These are phyloP conservation scores for Platanthera guangdongensis DNA, from an alignment of 106 monocot genomes.

Conservation along the genomic window DNA sequence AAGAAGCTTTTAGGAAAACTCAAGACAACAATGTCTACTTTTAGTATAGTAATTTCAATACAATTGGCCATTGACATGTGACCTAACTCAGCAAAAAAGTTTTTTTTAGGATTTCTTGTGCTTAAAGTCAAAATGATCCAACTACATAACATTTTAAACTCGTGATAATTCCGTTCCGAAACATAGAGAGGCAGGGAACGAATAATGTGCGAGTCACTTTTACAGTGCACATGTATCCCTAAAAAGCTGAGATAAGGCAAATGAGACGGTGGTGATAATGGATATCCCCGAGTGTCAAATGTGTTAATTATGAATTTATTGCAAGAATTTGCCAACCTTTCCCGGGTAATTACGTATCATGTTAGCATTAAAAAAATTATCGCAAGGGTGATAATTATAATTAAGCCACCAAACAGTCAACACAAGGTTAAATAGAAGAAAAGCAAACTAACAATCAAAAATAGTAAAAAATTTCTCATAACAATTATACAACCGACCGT, in stretches of 20 bases:
- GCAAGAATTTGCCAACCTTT: not conserved
- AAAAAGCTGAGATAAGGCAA: not conserved
- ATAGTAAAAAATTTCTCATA: not conserved
- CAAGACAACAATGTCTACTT: not conserved
- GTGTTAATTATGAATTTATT: not conserved
- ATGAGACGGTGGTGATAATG: not conserved
- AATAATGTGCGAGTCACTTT: not conserved
- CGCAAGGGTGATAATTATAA: not conserved
- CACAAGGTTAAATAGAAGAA: not conserved
- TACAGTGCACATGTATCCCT: not conserved
- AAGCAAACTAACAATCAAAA: not conserved
- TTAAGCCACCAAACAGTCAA: not conserved
- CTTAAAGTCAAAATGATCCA: not conserved
- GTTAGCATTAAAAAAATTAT: not conserved
- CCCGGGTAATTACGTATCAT: not conserved
- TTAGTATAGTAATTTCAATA: not conserved
- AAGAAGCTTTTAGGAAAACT: not conserved
- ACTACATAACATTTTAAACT: not conserved
- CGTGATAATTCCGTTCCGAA: not conserved
- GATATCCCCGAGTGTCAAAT: not conserved
- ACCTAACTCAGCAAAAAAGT: not conserved
- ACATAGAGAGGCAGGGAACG: not conserved
- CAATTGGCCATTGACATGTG: not conserved
- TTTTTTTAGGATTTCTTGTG: not conserved
- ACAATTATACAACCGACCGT: not conserved